Evolutionary conservation across 2,329 filamentous ascomycete genomes (phyloP).

Genomic region (Onygenales sp.): DNA sequence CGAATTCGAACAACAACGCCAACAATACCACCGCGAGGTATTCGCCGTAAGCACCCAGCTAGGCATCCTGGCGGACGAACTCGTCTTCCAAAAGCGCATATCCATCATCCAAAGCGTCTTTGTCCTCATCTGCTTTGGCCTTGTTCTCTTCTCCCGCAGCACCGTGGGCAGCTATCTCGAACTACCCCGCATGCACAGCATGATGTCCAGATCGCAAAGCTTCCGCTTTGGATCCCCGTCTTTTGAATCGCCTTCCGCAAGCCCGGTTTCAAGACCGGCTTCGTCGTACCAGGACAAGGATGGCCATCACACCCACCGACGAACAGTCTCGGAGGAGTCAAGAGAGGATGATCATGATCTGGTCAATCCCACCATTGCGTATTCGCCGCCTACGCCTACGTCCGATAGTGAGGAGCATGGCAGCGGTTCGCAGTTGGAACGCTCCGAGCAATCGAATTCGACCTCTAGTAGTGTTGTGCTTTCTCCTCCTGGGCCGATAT

Average conservation of each 20-base stretch:
- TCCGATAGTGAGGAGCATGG: conserved; percentile 15
- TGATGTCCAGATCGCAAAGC: conserved; percentile 36
- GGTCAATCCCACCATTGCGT: conserved; percentile 24
- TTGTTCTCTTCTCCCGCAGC: conserved; percentile 66
- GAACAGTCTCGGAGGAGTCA: conserved; percentile 28
- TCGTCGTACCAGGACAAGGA: conserved; percentile 21
- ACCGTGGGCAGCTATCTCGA: conserved; percentile 35
- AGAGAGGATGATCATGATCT: conserved; percentile 5
- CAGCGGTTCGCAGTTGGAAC: conserved; percentile 1
- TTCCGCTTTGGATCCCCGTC: conserved; percentile 28
- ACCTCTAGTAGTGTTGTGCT: conserved; percentile 3
- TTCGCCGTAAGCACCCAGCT: conserved; percentile 71
- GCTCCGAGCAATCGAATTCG: conserved; percentile 6
- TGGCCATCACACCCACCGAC: conserved; percentile 15
- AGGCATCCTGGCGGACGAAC: conserved; percentile 85
- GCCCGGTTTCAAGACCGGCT: conserved; percentile 27
- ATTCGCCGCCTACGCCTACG: conserved; percentile 31
- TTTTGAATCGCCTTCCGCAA: conserved; percentile 26
- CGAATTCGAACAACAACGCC: conserved; percentile 78
- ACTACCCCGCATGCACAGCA: conserved; percentile 37
- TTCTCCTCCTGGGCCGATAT: not conserved
- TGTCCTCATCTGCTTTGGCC: conserved; percentile 72
- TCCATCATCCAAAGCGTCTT: conserved; percentile 84
- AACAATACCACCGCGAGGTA: conserved; percentile 74
- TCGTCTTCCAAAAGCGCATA: conserved; percentile 77